Percentiles rank a stretch among this genome's conserved stretches.
Evolutionary conservation across 164 flowering plant species (phyloP).

Genomic region (Magnolia kwangsiensis): DNA sequence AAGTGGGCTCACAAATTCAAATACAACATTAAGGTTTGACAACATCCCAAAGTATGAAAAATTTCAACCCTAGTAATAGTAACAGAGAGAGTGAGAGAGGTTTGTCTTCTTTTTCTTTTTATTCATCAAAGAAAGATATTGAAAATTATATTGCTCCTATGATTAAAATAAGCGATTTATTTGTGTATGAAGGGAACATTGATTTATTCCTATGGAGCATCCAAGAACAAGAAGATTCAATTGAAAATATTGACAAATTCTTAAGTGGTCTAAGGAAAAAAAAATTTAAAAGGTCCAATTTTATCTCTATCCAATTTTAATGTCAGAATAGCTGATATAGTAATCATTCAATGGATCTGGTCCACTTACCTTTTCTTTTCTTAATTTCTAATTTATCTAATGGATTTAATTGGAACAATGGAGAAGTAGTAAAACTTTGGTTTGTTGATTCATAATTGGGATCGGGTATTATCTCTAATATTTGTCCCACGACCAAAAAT

Average conservation of each 20-base stretch:
- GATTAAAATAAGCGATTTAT: not conserved
- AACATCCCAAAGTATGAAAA: too few relatives aligned
- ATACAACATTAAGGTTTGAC: too few relatives aligned
- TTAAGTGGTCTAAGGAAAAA: not conserved
- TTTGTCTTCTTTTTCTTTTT: not conserved
- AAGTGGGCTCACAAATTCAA: too few relatives aligned
- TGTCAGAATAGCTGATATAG: not conserved
- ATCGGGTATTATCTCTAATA: not conserved
- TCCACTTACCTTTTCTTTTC: not conserved
- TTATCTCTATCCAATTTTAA: not conserved
- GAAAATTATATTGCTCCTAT: not conserved
- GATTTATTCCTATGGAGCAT: conserved; percentile 2
- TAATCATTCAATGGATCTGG: not conserved
- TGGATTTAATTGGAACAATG: not conserved
- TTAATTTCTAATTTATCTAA: not conserved
- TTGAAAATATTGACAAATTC: not conserved
- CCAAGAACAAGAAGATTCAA: not conserved
- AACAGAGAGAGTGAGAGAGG: too few relatives aligned
- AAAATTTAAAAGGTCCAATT: not conserved
- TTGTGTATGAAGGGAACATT: not conserved
- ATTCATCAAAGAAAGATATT: not conserved
- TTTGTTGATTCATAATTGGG: not conserved
- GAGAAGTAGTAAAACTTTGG: not conserved
- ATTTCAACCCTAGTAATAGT: too few relatives aligned
- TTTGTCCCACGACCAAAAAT: not conserved